Evolutionary conservation across 2,329 filamentous ascomycete species (phyloP).

Genomic region (Epichloe uncinata): DNA sequence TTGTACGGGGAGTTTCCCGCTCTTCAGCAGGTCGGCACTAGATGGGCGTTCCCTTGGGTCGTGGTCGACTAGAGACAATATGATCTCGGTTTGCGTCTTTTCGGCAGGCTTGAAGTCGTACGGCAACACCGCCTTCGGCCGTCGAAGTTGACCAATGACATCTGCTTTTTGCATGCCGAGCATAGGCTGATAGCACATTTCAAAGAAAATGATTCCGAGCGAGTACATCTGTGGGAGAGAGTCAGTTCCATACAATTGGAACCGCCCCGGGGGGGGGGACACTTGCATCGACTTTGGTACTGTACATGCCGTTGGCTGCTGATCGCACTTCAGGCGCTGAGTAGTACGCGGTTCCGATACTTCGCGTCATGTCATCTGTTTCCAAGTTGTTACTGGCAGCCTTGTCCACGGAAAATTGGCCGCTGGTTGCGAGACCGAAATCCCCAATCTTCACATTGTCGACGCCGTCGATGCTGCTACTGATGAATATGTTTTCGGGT

Average conservation of each 20-base stretch:
- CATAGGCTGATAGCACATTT: conserved; percentile 72
- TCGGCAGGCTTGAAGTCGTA: conserved; percentile 55
- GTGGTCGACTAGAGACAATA: conserved; percentile 68
- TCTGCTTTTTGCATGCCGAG: conserved; percentile 52
- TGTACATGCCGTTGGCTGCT: conserved; percentile 62
- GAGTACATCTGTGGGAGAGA: conserved; percentile 66
- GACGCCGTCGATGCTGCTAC: conserved; percentile 50
- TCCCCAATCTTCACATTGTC: conserved; percentile 94
- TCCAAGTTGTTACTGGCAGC: conserved; percentile 28
- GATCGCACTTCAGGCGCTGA: conserved; percentile 85
- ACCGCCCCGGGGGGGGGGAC: background rate
- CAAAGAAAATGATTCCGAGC: conserved; percentile 96
- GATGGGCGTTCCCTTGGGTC: conserved; percentile 72
- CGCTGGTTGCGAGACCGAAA: conserved; percentile 86
- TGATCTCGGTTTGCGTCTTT: conserved; percentile 65
- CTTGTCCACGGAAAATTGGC: conserved; percentile 57
- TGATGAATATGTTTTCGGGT: conserved; percentile 93
- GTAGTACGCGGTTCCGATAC: conserved; percentile 72
- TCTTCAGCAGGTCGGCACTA: conserved; percentile 68
- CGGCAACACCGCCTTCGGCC: conserved; percentile 56
- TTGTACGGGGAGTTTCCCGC: conserved; percentile 76
- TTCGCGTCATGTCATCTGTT: conserved; percentile 53
- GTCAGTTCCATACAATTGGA: background rate
- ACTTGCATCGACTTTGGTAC: conserved; percentile 78
- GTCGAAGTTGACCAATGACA: conserved; percentile 54